Evolutionary conservation across 139 green algal genomes (phyloP).

Genomic region (Zygnema circumcarinatum): DNA sequence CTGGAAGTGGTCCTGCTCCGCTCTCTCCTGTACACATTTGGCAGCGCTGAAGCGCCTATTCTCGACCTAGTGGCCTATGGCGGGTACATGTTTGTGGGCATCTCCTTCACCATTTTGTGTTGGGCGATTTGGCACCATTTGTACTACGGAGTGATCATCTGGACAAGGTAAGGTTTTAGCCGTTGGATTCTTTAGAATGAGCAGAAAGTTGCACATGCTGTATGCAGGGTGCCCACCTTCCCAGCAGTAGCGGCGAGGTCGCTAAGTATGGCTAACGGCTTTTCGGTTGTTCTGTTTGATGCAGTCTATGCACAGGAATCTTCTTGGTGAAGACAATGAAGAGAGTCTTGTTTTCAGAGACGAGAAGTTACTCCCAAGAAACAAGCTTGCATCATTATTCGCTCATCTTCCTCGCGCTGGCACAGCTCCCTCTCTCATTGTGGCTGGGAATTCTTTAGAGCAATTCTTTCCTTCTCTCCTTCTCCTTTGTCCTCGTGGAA

Average conservation of each 20-base stretch:
- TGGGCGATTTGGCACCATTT: slow-evolving; percentile 57
- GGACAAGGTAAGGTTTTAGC: slow-evolving; percentile 66
- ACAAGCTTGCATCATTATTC: slow-evolving; percentile 59
- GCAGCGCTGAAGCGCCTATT: slow-evolving; percentile 70
- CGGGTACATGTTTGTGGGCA: slow-evolving; percentile 66
- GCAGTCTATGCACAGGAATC: slow-evolving; percentile 75
- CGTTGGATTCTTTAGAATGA: too few relatives aligned
- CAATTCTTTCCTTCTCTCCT: background rate
- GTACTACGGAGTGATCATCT: slow-evolving; percentile 77
- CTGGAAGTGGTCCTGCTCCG: slow-evolving; percentile 73
- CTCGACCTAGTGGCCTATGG: slow-evolving; percentile 86
- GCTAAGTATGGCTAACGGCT: too few relatives aligned
- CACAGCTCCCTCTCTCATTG: slow-evolving; percentile 54
- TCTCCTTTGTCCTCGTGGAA: background rate
- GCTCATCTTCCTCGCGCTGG: slow-evolving; percentile 56
- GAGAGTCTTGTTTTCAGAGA: slow-evolving; percentile 84
- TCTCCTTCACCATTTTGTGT: slow-evolving; percentile 43
- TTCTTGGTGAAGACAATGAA: slow-evolving; percentile 96
- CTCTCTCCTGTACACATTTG: slow-evolving; percentile 73
- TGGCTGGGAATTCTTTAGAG: slow-evolving; percentile 52
- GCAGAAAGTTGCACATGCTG: too few relatives aligned
- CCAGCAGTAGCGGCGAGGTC: too few relatives aligned
- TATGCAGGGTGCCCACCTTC: too few relatives aligned
- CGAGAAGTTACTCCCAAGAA: slow-evolving; percentile 71
- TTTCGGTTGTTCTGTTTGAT: slow-evolving; percentile 12